Conservation (phyloP, 2,329 filamentous ascomycete genomes). For the Penicillium fuscoglaucum region DNA sequence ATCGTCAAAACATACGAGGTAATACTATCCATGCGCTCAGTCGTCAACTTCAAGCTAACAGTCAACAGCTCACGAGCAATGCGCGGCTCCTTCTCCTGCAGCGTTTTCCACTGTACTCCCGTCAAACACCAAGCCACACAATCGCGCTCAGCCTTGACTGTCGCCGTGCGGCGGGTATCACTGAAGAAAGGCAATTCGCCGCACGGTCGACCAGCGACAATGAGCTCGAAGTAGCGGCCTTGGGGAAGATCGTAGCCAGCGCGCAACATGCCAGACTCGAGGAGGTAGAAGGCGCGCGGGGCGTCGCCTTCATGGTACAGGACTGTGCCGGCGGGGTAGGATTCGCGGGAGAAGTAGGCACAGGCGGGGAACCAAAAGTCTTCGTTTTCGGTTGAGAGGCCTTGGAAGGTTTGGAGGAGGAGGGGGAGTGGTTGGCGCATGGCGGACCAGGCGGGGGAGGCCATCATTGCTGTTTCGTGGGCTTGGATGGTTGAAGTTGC, state of each 20-base stretch:
- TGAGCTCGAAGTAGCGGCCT: slow-evolving; percentile 84
- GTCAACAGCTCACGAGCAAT: slow-evolving; percentile 81
- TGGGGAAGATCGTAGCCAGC: slow-evolving; percentile 91
- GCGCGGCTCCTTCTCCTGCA: slow-evolving; percentile 72
- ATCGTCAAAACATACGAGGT: slow-evolving; percentile 52
- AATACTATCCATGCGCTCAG: slow-evolving; percentile 80
- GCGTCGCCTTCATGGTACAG: slow-evolving; percentile 76
- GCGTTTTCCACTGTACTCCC: slow-evolving; percentile 65
- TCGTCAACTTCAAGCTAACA: slow-evolving; percentile 89
- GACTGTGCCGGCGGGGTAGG: slow-evolving; percentile 67
- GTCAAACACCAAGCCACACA: slow-evolving; percentile 82
- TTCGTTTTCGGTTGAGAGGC: slow-evolving; percentile 79
- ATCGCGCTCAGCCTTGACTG: slow-evolving; percentile 77
- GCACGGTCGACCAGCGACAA: slow-evolving; percentile 90
- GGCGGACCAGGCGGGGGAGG: slow-evolving; percentile 71
- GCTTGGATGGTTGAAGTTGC: slow-evolving; percentile 70
- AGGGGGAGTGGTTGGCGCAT: slow-evolving; percentile 89
- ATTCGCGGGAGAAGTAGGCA: slow-evolving; percentile 70
- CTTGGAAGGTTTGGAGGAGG: slow-evolving; percentile 93
- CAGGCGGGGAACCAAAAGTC: slow-evolving; percentile 90
- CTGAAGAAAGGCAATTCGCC: slow-evolving; percentile 96
- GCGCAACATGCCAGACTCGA: slow-evolving; percentile 84
- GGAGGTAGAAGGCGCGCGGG: slow-evolving; percentile 82
- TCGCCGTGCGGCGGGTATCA: slow-evolving; percentile 83
- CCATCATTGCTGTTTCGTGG: slow-evolving; percentile 52